A percentile compares a stretch with the other conserved stretches of the same genome.
These are phyloP conservation scores for Penicillium sp. DNA, from an alignment of 2,329 filamentous ascomycete species.

Conservation along the genomic window DNA sequence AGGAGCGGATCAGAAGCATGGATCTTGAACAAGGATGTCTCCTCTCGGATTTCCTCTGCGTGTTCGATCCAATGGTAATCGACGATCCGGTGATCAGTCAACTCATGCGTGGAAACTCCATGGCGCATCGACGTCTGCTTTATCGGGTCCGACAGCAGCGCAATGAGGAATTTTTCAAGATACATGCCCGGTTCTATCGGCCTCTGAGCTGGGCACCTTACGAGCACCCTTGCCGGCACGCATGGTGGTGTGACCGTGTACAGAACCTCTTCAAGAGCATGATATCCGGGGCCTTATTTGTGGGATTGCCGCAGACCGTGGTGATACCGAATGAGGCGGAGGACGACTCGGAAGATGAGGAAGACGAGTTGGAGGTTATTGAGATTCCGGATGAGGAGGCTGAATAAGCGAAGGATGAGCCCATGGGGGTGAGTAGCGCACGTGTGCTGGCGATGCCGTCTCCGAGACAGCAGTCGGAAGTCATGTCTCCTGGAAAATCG, in stretches of 20 bases:
- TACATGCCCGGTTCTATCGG: not conserved
- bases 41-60: not conserved
- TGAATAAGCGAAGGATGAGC: no score
- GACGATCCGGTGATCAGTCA: not conserved
- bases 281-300: not conserved
- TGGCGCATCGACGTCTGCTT: not conserved
- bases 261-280: not conserved
- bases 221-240: not conserved
- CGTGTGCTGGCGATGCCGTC: no score
- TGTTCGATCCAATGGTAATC: not conserved
- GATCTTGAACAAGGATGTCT: not conserved
- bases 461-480: no score
- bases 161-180: not conserved
- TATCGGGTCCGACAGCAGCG: not conserved
- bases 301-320: not conserved
- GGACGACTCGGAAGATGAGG: no score
- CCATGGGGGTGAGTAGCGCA: no score
- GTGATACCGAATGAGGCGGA: no score
- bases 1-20: not conserved
- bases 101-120: not conserved
- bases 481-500: no score
- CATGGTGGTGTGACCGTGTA: not conserved
- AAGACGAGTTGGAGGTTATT: no score
- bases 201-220: not conserved
- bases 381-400: no score